A percentile compares a stretch with the other conserved stretches of the same genome.
These are phyloP conservation scores for Suhomyces chickasaworum DNA, from an alignment of 1,139 yeast genomes.

Conservation along the genomic window DNA sequence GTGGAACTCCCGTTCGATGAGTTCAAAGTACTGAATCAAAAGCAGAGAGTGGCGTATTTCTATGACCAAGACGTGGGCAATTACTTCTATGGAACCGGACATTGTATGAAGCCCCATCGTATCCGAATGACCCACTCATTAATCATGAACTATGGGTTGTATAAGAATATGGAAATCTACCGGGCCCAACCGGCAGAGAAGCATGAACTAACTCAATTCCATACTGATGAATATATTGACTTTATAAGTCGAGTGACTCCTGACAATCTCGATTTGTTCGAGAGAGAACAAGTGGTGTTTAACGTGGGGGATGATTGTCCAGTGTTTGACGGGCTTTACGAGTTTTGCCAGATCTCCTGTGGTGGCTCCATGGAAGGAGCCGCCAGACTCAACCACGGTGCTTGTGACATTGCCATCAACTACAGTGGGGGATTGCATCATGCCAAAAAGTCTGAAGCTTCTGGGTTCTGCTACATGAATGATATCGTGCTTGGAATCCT, in stretches of 20 bases:
- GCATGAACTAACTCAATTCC: conserved; percentile 98
- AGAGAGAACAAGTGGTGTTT: conserved; percentile 89
- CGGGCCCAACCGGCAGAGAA: conserved; percentile 97
- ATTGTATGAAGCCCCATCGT: conserved; percentile 98
- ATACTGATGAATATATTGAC: conserved; percentile 95
- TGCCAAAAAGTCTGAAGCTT: conserved; percentile 93
- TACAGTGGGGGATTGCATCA: conserved; percentile 99
- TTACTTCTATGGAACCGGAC: conserved; percentile 97
- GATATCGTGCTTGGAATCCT: conserved; percentile 90
- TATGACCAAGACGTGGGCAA: conserved; percentile 86
- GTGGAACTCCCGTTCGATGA: conserved; percentile 51
- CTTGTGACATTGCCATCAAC: conserved; percentile 93
- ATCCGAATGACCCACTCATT: conserved; percentile 98
- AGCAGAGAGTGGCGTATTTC: conserved; percentile 49
- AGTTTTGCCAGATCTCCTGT: conserved; percentile 89
- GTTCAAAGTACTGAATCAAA: conserved; percentile 39
- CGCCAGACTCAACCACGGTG: conserved; percentile 85
- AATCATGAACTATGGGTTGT: conserved; percentile 95
- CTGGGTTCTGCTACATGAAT: conserved; percentile 88
- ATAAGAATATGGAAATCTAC: conserved; percentile 96
- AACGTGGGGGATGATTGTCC: conserved; percentile 98
- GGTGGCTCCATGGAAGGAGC: conserved; percentile 99
- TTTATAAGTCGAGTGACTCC: conserved; percentile 92
- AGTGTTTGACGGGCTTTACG: conserved; percentile 95
- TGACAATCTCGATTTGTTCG: conserved; percentile 85